Conservation (phyloP, 352 stramenopile species). For the Phytophthora rubi region DNA sequence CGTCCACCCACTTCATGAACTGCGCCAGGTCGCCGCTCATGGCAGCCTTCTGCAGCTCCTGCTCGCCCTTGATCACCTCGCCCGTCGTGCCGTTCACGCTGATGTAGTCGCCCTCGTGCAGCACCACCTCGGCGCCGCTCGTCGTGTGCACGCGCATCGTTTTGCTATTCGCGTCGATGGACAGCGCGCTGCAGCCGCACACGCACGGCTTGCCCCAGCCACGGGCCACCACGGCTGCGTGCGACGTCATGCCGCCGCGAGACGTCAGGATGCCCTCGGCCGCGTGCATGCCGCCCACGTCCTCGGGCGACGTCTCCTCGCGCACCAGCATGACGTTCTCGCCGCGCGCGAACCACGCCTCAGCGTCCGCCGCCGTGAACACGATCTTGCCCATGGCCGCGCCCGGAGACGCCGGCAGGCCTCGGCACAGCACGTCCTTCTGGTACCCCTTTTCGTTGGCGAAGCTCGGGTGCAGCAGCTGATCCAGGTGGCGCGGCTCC, state of each 20-base stretch:
- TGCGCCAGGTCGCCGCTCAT: slow-evolving; percentile 29
- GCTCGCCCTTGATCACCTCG: slow-evolving; percentile 35
- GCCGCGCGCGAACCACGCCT: slow-evolving; percentile 30
- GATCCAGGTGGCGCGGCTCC: slow-evolving; percentile 33
- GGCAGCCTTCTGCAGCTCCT: slow-evolving; percentile 22
- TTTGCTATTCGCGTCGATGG: not conserved
- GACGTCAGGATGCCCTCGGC: slow-evolving; percentile 36
- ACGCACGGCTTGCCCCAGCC: slow-evolving; percentile 28
- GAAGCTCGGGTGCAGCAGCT: slow-evolving; percentile 33
- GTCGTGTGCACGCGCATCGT: no score
- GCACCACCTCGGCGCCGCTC: no score
- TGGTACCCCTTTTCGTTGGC: slow-evolving; percentile 33
- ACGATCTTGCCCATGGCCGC: slow-evolving; percentile 36
- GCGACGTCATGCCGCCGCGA: slow-evolving; percentile 16
- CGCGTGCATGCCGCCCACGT: slow-evolving; percentile 35
- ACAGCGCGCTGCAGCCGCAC: slow-evolving; percentile 27
- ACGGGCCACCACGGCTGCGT: slow-evolving; percentile 3
- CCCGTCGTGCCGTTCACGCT: no score
- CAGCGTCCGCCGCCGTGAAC: slow-evolving; percentile 28
- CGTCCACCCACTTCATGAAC: slow-evolving; percentile 36
- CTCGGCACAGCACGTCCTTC: slow-evolving; percentile 29
- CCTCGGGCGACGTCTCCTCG: slow-evolving; percentile 30
- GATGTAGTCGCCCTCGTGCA: no score
- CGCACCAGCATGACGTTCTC: slow-evolving; percentile 34
- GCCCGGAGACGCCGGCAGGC: slow-evolving; percentile 27